Conservation (phyloP, 352 stramenopile species). For the Globisporangium takayamanum region DNA sequence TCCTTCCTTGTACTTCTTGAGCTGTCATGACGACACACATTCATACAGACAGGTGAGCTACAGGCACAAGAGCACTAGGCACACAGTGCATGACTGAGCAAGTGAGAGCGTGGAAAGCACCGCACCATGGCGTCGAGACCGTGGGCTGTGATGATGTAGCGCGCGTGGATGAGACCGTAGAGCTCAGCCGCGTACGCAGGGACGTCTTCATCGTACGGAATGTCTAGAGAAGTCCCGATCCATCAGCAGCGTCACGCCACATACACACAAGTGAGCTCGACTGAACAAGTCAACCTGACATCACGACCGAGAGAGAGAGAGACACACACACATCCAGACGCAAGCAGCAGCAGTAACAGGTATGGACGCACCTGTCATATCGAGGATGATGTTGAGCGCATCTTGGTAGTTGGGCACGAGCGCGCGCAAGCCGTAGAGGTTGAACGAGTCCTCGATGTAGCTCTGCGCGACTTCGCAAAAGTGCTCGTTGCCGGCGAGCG, state of each 20-base stretch:
- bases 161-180: conserved; percentile 85
- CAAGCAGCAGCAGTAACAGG: no score
- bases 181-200: conserved; percentile 83
- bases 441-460: conserved; percentile 94
- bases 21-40: conserved; percentile 20
- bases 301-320: neutral
- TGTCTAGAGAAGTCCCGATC: conserved; percentile 34
- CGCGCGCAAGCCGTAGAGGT: conserved; percentile 87
- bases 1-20: conserved; percentile 87
- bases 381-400: conserved; percentile 90
- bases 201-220: conserved; percentile 86
- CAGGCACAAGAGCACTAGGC: no score
- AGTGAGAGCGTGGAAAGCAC: conserved; percentile 15
- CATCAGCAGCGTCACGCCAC: neutral
- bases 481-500: conserved; percentile 88
- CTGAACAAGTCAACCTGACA: no score
- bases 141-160: conserved; percentile 88
- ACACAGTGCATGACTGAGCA: no score
- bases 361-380: conserved; percentile 60
- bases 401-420: conserved; percentile 89
- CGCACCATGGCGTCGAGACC: conserved; percentile 84
- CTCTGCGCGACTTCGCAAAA: conserved; percentile 89
- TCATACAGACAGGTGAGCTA: neutral
- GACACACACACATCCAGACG: neutral
- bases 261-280: neutral